These are phyloP conservation scores for Fusarium sp. DNA, from an alignment of 2,329 filamentous ascomycete species.

Conservation along the genomic window DNA sequence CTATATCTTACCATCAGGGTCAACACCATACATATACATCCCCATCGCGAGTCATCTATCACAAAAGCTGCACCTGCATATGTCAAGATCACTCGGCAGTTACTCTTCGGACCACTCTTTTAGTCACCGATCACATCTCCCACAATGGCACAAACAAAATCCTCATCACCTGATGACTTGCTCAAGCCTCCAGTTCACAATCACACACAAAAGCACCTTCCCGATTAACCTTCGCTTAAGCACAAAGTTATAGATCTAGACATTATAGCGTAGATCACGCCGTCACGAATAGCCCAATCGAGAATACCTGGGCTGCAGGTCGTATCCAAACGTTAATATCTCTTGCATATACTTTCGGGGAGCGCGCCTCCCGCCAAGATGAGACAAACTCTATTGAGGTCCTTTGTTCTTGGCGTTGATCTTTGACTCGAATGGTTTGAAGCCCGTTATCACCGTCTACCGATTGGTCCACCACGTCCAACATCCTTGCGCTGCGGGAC, in stretches of 20 bases:
- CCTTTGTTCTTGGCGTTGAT: neutral
- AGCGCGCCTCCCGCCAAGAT: neutral
- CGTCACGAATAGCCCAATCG: neutral
- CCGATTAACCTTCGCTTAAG: neutral
- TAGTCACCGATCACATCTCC: neutral
- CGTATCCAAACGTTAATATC: neutral
- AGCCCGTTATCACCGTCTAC: neutral
- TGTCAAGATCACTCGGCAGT: neutral
- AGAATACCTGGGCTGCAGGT: neutral
- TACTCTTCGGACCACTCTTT: neutral
- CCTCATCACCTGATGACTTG: neutral
- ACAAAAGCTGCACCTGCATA: neutral
- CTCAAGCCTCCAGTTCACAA: neutral
- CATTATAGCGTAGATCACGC: neutral
- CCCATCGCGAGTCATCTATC: neutral
- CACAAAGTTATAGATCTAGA: neutral
- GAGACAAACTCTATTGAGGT: neutral
- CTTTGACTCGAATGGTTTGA: neutral
- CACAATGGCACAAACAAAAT: no score
- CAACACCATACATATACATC: neutral
- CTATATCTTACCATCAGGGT: neutral
- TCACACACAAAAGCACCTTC: neutral
- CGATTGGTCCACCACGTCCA: neutral
- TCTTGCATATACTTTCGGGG: neutral
- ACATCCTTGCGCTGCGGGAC: neutral